Percentiles rank a stretch among this genome's conserved stretches.
phyloP scores from a whole-genome alignment of 768 basidiomycete genomes.

The Hericium erinaceus region DNA sequence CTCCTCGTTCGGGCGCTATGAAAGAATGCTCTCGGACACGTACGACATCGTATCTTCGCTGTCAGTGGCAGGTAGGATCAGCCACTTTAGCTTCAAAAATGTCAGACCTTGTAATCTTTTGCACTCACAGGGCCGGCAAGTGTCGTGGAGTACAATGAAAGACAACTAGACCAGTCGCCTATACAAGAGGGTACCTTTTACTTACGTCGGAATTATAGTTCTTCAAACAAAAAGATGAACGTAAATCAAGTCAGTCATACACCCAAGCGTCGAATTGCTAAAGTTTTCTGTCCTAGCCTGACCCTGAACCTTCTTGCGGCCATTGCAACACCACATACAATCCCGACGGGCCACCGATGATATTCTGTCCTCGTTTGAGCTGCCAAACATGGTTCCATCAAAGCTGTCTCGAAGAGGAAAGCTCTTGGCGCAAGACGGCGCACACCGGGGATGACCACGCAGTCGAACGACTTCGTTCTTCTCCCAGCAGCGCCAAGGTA shows the following conservation, averaged over 20 bases:
- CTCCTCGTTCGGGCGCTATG: neutral
- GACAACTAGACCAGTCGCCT: neutral
- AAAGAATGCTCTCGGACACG: neutral
- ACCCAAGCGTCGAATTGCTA: no score
- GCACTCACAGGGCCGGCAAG: neutral
- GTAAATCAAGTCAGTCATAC: neutral
- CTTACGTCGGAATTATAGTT: neutral
- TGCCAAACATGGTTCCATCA: neutral
- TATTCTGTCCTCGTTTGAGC: neutral
- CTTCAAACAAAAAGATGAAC: neutral
- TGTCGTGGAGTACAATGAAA: neutral
- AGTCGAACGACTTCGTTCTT: neutral
- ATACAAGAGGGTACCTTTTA: neutral
- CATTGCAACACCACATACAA: neutral
- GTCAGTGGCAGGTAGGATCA: neutral
- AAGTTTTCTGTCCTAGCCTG: no score
- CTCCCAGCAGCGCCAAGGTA: neutral
- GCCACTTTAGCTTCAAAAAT: neutral
- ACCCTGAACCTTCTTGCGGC: no score
- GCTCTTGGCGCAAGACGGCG: no score
- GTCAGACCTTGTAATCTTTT: neutral
- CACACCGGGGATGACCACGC: neutral
- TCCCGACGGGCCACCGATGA: neutral
- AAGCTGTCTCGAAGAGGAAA: neutral
- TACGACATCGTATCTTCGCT: neutral